A percentile compares a stretch with the other conserved stretches of the same genome.
phyloP scores from a whole-genome alignment of 805 yeast genomes.

The Saccharomycopsis fodiens region DNA sequence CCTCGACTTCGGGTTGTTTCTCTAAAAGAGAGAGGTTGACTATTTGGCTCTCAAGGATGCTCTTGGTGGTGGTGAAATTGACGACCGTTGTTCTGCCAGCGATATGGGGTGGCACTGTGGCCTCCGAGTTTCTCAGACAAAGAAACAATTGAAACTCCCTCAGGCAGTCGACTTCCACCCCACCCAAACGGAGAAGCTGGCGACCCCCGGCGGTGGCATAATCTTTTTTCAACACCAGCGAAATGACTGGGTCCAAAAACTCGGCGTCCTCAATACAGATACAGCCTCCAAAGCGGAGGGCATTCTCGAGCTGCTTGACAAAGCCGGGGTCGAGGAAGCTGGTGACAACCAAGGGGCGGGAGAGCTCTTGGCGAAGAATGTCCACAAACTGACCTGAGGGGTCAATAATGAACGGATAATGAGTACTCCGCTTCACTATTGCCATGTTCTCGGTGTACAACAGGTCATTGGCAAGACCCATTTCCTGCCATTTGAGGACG shows the following conservation, averaged over 20 bases:
- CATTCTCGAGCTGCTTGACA: slow-evolving; percentile 64
- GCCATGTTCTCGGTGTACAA: slow-evolving; percentile 56
- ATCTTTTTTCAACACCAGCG: slow-evolving; percentile 55
- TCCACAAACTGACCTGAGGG: slow-evolving; percentile 47
- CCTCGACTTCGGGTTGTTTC: slow-evolving; percentile 61
- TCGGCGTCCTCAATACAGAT: slow-evolving; percentile 77
- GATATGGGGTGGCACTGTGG: slow-evolving; percentile 45
- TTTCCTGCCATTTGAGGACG: slow-evolving; percentile 41
- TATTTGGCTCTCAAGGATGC: slow-evolving; percentile 56
- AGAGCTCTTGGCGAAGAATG: slow-evolving; percentile 30
- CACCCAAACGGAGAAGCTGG: slow-evolving; percentile 50
- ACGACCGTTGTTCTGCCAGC: slow-evolving; percentile 53
- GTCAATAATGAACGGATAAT: slow-evolving; percentile 61
- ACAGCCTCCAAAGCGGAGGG: slow-evolving; percentile 75
- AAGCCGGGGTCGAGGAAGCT: slow-evolving; percentile 69
- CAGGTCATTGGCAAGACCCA: slow-evolving; percentile 52
- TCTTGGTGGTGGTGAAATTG: slow-evolving; percentile 67
- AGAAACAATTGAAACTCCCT: slow-evolving; percentile 54
- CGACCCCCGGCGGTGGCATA: slow-evolving; percentile 64
- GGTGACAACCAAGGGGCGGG: slow-evolving; percentile 40
- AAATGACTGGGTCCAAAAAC: slow-evolving; percentile 64
- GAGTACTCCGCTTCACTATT: slow-evolving; percentile 33
- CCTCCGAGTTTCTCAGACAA: slow-evolving; percentile 50
- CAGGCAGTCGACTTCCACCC: slow-evolving; percentile 58
- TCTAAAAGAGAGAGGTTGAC: slow-evolving; percentile 46